Evolutionary conservation across 192 early-diverging fungal species (phyloP).

Genomic region (Coemansia sp.): DNA sequence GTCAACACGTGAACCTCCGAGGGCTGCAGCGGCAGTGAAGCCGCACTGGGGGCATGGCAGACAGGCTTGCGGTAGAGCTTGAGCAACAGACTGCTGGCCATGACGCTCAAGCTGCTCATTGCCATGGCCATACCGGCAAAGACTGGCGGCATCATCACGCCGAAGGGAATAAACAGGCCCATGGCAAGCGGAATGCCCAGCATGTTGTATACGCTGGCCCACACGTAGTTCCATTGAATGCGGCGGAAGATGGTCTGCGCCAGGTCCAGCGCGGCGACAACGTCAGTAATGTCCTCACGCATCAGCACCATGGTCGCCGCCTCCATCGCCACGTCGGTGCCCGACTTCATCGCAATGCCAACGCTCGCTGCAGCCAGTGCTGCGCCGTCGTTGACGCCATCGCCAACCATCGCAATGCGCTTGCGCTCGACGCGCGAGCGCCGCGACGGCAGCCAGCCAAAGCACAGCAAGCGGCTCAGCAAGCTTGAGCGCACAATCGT

Average conservation of each 20-base stretch:
- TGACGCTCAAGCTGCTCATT: slow-evolving; percentile 87
- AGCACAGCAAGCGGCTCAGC: slow-evolving; percentile 1
- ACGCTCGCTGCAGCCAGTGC: slow-evolving; percentile 82
- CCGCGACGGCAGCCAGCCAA: slow-evolving; percentile 1
- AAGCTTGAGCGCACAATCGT: slow-evolving; percentile 7
- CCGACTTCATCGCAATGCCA: slow-evolving; percentile 85
- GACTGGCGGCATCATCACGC: slow-evolving; percentile 83
- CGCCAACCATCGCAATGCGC: slow-evolving; percentile 88
- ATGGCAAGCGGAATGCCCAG: slow-evolving; percentile 91
- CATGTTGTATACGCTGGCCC: slow-evolving; percentile 89
- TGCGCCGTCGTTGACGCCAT: slow-evolving; percentile 96
- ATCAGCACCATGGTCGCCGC: slow-evolving; percentile 92
- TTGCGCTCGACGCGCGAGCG: background rate
- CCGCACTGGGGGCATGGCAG: slow-evolving; percentile 28
- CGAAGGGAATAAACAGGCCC: slow-evolving; percentile 87
- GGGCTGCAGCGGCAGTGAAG: slow-evolving; percentile 15
- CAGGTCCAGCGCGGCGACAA: slow-evolving; percentile 84
- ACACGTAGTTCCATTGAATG: slow-evolving; percentile 84
- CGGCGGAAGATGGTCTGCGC: slow-evolving; percentile 79
- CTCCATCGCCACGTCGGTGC: slow-evolving; percentile 95
- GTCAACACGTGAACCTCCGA: slow-evolving; percentile 27
- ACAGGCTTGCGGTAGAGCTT: slow-evolving; percentile 60
- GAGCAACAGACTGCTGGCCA: slow-evolving; percentile 82
- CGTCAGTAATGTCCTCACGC: slow-evolving; percentile 81
- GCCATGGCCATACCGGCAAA: slow-evolving; percentile 95